Evolutionary conservation across 2,329 filamentous ascomycete genomes (phyloP).

Genomic region (Canariomyces notabilis): DNA sequence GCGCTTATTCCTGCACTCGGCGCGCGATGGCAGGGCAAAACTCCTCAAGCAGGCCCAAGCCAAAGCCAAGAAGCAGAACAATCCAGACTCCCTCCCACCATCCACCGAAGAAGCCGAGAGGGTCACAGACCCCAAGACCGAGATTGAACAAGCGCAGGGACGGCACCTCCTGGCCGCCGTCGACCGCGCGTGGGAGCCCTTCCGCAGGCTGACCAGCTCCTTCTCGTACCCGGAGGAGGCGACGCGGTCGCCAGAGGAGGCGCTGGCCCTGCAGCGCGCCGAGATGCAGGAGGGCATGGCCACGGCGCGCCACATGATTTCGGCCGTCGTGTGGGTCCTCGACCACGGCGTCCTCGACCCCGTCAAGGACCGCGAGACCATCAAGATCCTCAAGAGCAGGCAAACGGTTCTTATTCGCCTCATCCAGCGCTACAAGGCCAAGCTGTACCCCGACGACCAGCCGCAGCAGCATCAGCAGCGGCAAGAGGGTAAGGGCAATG

Average conservation of each 20-base stretch:
- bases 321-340: conserved; percentile 40
- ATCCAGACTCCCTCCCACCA: neutral
- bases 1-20: conserved; percentile 52
- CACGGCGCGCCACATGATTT: conserved; percentile 42
- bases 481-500: neutral
- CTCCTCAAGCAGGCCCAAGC: conserved; percentile 28
- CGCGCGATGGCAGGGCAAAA: conserved; percentile 43
- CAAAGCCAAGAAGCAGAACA: conserved; percentile 10
- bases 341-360: conserved; percentile 33
- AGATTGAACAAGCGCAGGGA: conserved; percentile 42
- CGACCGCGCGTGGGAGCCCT: conserved; percentile 46
- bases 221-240: conserved; percentile 32
- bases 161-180: conserved; percentile 48
- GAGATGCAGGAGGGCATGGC: conserved; percentile 39
- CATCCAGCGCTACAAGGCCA: conserved; percentile 26
- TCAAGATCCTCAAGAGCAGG: conserved; percentile 27
- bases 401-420: conserved; percentile 29
- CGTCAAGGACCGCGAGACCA: conserved; percentile 25
- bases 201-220: conserved; percentile 32
- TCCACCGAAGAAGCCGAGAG: neutral
- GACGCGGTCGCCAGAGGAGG: conserved; percentile 22
- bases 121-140: neutral
- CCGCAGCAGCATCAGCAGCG: neutral
- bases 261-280: conserved; percentile 27
- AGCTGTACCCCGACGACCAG: conserved; percentile 14